A percentile compares a stretch with the other conserved stretches of the same genome.
Evolutionary conservation across 768 basidiomycete genomes (phyloP).

Genomic region (Calocybe gangraenosa): DNA sequence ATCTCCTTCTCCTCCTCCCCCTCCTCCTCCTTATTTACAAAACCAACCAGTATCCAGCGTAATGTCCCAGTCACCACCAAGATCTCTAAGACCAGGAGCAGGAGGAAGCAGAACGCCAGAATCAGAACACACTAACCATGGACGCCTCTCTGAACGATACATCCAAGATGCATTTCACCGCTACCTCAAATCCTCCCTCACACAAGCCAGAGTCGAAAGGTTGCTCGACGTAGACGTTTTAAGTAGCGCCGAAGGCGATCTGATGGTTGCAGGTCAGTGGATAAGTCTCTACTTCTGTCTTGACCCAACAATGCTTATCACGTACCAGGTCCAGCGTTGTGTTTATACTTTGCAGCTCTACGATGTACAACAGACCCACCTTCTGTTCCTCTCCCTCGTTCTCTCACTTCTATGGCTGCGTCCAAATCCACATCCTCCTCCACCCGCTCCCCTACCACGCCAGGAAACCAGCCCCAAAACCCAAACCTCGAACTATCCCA

Average conservation of each 20-base stretch:
- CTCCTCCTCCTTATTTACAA: too few species aligned
- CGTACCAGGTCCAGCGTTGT: constrained; percentile 70
- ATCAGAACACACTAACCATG: too few species aligned
- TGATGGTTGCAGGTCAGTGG: constrained; percentile 79
- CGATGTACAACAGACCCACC: constrained; percentile 73
- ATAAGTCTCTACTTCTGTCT: background rate
- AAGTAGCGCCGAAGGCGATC: constrained; percentile 73
- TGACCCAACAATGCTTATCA: background rate
- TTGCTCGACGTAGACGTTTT: constrained; percentile 71
- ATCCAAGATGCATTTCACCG: constrained; percentile 80
- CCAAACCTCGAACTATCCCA: constrained; percentile 53
- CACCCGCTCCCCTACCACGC: background rate
- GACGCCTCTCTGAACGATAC: constrained; percentile 51
- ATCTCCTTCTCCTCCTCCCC: too few species aligned
- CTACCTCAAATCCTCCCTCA: constrained; percentile 75
- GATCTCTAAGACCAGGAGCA: too few species aligned
- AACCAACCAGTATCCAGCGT: too few species aligned
- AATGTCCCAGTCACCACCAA: too few species aligned
- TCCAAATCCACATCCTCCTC: background rate
- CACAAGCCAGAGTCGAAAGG: constrained; percentile 72
- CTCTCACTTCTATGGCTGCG: constrained; percentile 9
- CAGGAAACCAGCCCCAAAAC: constrained; percentile 34
- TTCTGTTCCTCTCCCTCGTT: constrained; percentile 72
- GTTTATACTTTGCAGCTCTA: constrained; percentile 81
- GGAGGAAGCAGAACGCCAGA: too few species aligned